Conservation (phyloP, 2,329 filamentous ascomycete species). For the Diaporthe sp. region DNA sequence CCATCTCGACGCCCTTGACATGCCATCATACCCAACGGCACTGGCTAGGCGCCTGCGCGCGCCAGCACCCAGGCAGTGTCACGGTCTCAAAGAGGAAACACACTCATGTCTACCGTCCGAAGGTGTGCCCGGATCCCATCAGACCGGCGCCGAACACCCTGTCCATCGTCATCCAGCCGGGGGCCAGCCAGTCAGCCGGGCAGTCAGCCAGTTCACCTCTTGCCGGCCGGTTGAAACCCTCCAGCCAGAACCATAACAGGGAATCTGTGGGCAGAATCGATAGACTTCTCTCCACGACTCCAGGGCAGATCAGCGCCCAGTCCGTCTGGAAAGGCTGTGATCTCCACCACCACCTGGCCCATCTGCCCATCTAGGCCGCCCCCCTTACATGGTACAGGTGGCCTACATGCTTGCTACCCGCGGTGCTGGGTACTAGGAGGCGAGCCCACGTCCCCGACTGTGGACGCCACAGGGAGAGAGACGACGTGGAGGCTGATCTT, state of each 20-base stretch:
- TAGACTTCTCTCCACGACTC: slow-evolving; percentile 12
- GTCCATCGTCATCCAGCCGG: neutral
- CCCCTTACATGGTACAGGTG: slow-evolving; percentile 14
- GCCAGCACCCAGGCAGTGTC: neutral
- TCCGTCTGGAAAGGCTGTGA: slow-evolving; percentile 8
- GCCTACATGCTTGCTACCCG: neutral
- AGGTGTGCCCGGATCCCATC: slow-evolving; percentile 19
- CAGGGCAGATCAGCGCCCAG: slow-evolving; percentile 11
- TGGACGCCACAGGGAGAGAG: neutral
- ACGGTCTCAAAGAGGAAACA: slow-evolving; percentile 19
- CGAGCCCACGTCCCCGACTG: slow-evolving; percentile 21
- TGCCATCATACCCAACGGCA: slow-evolving; percentile 18
- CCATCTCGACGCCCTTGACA: neutral
- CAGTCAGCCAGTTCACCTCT: neutral
- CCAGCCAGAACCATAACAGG: slow-evolving; percentile 4
- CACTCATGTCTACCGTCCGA: slow-evolving; percentile 9
- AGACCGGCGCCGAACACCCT: slow-evolving; percentile 21
- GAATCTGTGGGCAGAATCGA: slow-evolving; percentile 16
- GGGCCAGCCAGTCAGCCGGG: neutral
- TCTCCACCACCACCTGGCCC: slow-evolving; percentile 11
- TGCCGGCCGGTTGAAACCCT: slow-evolving; percentile 15
- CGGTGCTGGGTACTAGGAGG: neutral
- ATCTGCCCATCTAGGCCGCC: neutral
- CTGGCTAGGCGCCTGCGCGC: slow-evolving; percentile 12
- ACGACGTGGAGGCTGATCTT: slow-evolving; percentile 16